Evolutionary conservation across 1,284 basidiomycete species (phyloP).

Genomic region (Cutaneotrichosporon sp.): DNA sequence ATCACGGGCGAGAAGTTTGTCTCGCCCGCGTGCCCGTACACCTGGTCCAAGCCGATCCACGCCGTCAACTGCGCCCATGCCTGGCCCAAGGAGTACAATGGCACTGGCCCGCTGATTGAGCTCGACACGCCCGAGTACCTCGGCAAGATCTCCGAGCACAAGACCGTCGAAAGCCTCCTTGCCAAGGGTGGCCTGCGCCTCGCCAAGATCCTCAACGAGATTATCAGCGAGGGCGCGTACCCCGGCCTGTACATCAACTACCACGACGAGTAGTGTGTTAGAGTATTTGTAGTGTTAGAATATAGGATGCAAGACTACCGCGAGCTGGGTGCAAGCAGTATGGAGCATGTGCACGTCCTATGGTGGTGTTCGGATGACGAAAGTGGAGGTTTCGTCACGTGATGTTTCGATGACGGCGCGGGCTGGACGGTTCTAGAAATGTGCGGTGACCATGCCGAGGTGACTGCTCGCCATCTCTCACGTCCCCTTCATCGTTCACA

Average conservation of each 20-base stretch:
- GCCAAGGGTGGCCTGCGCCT: constrained; percentile 78
- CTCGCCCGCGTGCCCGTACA: constrained; percentile 70
- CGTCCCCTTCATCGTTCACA: not conserved
- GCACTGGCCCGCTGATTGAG: constrained; percentile 61
- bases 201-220: constrained; percentile 71
- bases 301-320: not conserved
- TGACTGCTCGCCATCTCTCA: not conserved
- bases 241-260: constrained; percentile 18
- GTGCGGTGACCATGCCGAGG: not conserved
- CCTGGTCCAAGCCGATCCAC: constrained; percentile 65
- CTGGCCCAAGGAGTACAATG: constrained; percentile 64
- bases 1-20: not conserved
- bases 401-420: not conserved
- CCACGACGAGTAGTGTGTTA: constrained; percentile 1
- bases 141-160: constrained; percentile 65
- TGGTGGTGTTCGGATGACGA: too few relatives aligned
- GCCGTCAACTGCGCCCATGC: constrained; percentile 74
- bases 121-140: constrained; percentile 83
- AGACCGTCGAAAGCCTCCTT: constrained; percentile 76
- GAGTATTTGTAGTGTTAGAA: not conserved
- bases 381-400: not conserved
- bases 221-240: constrained; percentile 15
- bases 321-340: too few relatives aligned
- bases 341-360: too few relatives aligned
- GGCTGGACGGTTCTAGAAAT: constrained; percentile 6